Base-by-base conservation (phyloP, 2,329 filamentous ascomycete species). In the Aspergillus aculeatinus region DNA sequence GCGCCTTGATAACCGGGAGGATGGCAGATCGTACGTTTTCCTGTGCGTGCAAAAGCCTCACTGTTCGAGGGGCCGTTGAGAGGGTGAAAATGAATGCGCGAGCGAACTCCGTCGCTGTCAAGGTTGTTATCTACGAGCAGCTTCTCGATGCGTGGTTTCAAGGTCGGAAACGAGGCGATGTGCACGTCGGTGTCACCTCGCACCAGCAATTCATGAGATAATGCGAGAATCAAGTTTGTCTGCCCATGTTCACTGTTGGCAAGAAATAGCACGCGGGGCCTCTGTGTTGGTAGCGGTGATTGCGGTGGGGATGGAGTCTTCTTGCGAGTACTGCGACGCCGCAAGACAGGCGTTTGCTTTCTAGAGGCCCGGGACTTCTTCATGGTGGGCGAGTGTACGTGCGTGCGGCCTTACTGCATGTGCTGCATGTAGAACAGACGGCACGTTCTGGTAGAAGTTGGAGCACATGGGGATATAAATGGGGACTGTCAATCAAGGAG, bases 161-260 rank as follows among this genome's bases (percentile, higher is more conserved):
- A n/a, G 19, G 5, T 39, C 3, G 50, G 50, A 23, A 52, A 52
- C 16, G 50, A 52, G 27, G 27, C 50, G 11, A 52, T 52, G 19
- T 52, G 50, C 50, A 52, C 50, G 9, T 52, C 50, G 50, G 33
- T 39, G 19, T 52, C 50, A 12, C 50, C 50, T 10, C 50, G 50
- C 29, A 52, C 29, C 29, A 52, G 50, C 29, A 52, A 16, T 11
- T 52, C 50, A 35, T 52, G 31, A 9, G 50, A 10, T 16, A 52
- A 33, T 7, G 50, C 50, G 5, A 52, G 50, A n/a, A 52, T 39
- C 7, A 52, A 7, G 31, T 52, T 52, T 3, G 50, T 52, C 50
- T 52, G 50, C 9, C 50, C 50, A 16, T 52, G 50, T 23, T 52
- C 50, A 23, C 50, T 52, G 50, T 52, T 52, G 16, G 50, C 50